Conservation (phyloP, 139 green algal species). For the Coccomyxa sp. region DNA sequence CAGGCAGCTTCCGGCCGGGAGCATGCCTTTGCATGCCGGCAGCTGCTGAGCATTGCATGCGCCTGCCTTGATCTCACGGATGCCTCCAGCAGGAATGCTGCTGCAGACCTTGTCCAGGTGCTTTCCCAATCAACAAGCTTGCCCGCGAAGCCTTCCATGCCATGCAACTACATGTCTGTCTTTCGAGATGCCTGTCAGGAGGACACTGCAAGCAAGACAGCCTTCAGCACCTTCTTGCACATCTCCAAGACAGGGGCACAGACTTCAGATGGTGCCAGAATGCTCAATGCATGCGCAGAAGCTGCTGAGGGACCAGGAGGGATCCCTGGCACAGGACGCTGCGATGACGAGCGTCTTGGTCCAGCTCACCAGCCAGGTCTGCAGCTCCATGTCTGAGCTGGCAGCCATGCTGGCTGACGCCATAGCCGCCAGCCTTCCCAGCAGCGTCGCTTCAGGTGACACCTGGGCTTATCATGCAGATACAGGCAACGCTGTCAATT, state of each 20-base stretch:
- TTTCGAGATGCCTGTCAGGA: neutral
- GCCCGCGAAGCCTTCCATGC: neutral
- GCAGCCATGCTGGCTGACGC: neutral
- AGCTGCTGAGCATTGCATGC: constrained; percentile 43
- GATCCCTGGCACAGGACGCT: neutral
- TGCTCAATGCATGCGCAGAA: neutral
- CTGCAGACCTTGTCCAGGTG: constrained; percentile 22
- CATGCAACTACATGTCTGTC: neutral
- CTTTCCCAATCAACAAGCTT: neutral
- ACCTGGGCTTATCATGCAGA: neutral
- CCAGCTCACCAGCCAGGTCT: constrained; percentile 34
- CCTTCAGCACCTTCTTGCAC: neutral
- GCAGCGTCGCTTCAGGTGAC: neutral
- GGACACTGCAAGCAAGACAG: neutral
- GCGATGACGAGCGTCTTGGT: constrained; percentile 12
- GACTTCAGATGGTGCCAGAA: neutral
- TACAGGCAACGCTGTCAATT: neutral
- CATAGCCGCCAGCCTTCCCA: neutral
- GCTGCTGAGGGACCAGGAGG: constrained; percentile 12
- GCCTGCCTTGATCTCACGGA: constrained; percentile 46
- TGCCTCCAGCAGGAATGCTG: constrained; percentile 21
- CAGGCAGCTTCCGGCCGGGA: constrained; percentile 18
- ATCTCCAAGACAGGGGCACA: neutral
- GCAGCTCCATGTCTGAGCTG: constrained; percentile 30
- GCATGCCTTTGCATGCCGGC: constrained; percentile 30